Evolutionary conservation across 768 basidiomycete species (phyloP), one percentile per base, ranked within the genome.

Genomic region (Leucosporidium scottii): DNA sequence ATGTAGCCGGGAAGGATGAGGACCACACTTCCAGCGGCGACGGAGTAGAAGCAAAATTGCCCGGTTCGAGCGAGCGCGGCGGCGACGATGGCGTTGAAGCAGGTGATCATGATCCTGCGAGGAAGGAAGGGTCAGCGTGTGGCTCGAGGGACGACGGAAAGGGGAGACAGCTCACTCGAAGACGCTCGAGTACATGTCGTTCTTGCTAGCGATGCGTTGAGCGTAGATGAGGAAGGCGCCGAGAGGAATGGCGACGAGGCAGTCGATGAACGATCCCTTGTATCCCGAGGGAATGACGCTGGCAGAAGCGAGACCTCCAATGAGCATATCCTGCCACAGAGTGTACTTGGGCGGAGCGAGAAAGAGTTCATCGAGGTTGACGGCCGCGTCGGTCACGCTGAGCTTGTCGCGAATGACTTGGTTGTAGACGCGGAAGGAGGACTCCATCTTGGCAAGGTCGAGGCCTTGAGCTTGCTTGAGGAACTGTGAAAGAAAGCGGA

Each of bases 41-140:
- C 80, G 0, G 90, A 87, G 1, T 89, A 85, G 75, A 89, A 92
- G 78, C 90, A 93, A 69, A 93, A 85, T 30, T 81, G 78, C 27
- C 81, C 78, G 1, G 87, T 84, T 17, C 84, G 81, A 0, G 88
- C 85, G 31, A 92, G 79, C 4, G 85, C 88, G 36, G 87, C 89
- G 10, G 89, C 82, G 49, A 90, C 66, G 78, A 92, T 89, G 65
- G 88, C 89, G 76, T 89, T 83, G 39, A 91, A 44, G 85, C 87
- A 3, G 31, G 90, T 85, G 59, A 91, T 83, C 10, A 87, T 88
- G 66, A 91, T 89, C 39, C 39, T 44, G 39, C 39, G 34, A 34
- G 34, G 34, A 10, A 10, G 34, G 10, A 10, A 34, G 34, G 34
- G 34, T 34, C 34, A 34, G 34, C 34, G 34, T 34, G 34, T 34